Evolutionary conservation across 2,329 filamentous ascomycete species (phyloP), one percentile per base, ranked within the genome.

Genomic region (Cercospora nicotianae): DNA sequence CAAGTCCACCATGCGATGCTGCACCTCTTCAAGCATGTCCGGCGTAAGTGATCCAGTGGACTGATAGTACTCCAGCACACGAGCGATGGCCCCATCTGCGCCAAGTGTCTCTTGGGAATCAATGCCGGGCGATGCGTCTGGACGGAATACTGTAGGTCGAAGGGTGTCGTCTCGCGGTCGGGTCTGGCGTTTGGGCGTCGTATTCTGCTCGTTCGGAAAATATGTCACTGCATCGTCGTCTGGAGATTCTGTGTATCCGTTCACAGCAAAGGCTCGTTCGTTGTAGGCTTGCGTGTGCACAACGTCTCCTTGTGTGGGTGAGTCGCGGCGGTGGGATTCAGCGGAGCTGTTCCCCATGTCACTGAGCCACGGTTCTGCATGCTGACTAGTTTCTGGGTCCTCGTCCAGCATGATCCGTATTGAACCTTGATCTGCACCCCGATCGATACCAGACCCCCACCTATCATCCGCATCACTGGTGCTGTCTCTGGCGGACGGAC

Each of bases 371-470:
- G 70, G 68, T 58, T 72, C 69, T 42, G 67, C n/a, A 42, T 66
- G 66, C 45, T 69, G 64, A 3, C 63, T 63, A 26, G 66, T 64
- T 31, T 68, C 66, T 65, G 71, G 69, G 23, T 75, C 75, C 53
- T 76, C 71, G 36, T 77, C 77, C 30, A 78, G 72, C 76, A 78
- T 78, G 63, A 79, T 79, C 51, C 70, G 72, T 42, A 79, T 77
- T 7, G 77, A 78, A 53, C 76, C 77, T 69, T 77, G 72, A 68
- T 77, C 74, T 30, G 65, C 67, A 26, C 48, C 67, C 31, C 68
- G 36, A 61, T 69, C 65, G 66, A 68, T 69, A 10, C 66, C 70
- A 55, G 74, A 72, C 12, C 68, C 70, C 75, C 75, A 76, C 65
- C 64, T 64, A 53, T 74, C 71, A 61, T 69, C 75, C 18, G 71